Base-by-base conservation (phyloP, 176 grass and related monocot genomes). In the Triticum aestivum region DNA sequence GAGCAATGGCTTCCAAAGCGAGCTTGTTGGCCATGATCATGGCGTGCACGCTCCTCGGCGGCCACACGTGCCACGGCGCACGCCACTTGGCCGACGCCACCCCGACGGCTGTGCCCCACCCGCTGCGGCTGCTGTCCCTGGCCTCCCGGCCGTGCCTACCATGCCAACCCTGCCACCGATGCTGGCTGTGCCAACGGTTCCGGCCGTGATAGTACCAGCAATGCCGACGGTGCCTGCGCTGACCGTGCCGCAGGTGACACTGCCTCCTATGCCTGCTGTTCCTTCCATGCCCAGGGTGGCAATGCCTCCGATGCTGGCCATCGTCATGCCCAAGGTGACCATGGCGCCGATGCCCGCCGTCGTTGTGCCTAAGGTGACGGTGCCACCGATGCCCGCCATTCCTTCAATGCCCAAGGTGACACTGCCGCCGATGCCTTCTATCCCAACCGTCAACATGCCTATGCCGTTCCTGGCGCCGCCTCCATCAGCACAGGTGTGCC, bases 1-100 rank as follows among this genome's bases (percentile, higher is more conserved):
- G 35, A 6, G 69, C n/a, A 32, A 84, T 75, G 82, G 82, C 54
- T 74, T 84, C 82, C 8, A 62, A 3, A 14, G 82, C 51, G 10
- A 84, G 54, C 69, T 84, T 84, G 37, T 15, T 84, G 56, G 82
- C 56, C 10, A 1, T 75, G 69, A 29, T 45, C 70, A 75, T 84
- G 82, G 82, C 56, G 56, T 75, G 56, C 56, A 12, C 24, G 11
- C 69, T 75, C 9, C 68, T 73, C 33, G 13, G 67, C 11, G 42
- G 37, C 56, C 63, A 44, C 37, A 45, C 4, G 11, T 75, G 82
- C 82, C 27, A 75, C 9, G 82, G 35, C 37, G 82, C 82, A 5
- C 58, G 82, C 17, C 18, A 15, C 35, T 49, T 84, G 70, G 82
- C 58, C 11, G 82, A 75, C 6, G 24, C 26, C 2, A 62, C 58